Conservation (phyloP, 2,329 filamentous ascomycete genomes). For the Rhinocladiella mackenziei region DNA sequence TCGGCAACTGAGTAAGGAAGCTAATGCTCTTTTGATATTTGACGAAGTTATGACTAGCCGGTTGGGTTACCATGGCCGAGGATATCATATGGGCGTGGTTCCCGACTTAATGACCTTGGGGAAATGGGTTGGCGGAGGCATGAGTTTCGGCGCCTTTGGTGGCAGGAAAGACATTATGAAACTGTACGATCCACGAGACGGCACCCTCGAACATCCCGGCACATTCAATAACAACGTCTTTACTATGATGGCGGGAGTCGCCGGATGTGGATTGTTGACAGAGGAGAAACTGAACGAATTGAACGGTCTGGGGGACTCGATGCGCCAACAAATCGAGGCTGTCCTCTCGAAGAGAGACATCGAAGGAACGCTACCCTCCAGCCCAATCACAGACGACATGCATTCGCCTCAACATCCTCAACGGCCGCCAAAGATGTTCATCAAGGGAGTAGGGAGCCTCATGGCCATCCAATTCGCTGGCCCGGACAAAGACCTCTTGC, state of each 20-base stretch:
- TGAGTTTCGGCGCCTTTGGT: conserved; percentile 65
- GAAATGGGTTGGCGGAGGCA: conserved; percentile 64
- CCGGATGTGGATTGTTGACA: conserved; percentile 32
- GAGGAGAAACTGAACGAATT: conserved; percentile 25
- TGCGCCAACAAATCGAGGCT: conserved; percentile 26
- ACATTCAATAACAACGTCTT: conserved; percentile 67
- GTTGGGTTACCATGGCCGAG: conserved; percentile 51
- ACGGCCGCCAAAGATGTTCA: conserved; percentile 30
- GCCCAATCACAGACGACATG: conserved; percentile 13
- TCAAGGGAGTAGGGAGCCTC: conserved; percentile 34
- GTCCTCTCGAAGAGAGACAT: conserved; percentile 19
- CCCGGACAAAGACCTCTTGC: conserved; percentile 21
- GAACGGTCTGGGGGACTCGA: conserved; percentile 31
- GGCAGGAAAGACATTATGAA: conserved; percentile 58
- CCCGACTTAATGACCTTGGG: conserved; percentile 63
- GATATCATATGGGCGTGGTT: conserved; percentile 37
- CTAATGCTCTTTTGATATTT: conserved; percentile 59
- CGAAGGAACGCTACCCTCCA: conserved; percentile 4
- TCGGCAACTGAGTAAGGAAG: conserved; percentile 46
- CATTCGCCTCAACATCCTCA: conserved; percentile 10
- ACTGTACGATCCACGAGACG: conserved; percentile 50
- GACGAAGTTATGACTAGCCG: conserved; percentile 71
- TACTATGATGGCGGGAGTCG: conserved; percentile 55
- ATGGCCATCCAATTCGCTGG: conserved; percentile 33
- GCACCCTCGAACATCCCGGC: conserved; percentile 53